Evolutionary conservation across 495 filamentous ascomycete genomes (phyloP).

Genomic region (Tuber calosporum): DNA sequence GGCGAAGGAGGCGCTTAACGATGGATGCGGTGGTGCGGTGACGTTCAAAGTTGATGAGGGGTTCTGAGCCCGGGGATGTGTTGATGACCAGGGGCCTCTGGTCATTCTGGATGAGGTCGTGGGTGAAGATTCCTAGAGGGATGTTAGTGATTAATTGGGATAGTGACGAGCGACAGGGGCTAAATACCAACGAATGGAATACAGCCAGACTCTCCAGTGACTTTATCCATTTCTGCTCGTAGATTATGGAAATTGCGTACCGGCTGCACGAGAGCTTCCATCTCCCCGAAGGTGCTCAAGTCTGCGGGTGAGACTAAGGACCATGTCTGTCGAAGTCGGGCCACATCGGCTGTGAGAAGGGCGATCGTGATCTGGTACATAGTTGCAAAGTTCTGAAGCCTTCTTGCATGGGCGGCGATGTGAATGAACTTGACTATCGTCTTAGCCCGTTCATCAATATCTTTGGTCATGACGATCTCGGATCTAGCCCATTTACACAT

Average conservation of each 20-base stretch:
- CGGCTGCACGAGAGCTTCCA: conserved; percentile 80
- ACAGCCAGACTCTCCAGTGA: conserved; percentile 68
- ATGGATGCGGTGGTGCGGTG: conserved; percentile 84
- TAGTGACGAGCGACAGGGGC: conserved; percentile 1
- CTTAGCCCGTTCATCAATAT: conserved; percentile 71
- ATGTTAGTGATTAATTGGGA: background rate
- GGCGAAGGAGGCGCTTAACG: conserved; percentile 80
- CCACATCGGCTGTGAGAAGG: conserved; percentile 71
- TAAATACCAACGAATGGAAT: conserved; percentile 87
- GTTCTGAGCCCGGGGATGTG: conserved; percentile 59
- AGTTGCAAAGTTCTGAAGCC: conserved; percentile 88
- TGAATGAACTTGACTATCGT: conserved; percentile 89
- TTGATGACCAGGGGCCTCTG: conserved; percentile 69
- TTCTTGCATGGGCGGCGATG: conserved; percentile 76
- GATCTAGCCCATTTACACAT: conserved; percentile 97
- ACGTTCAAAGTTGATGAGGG: conserved; percentile 90
- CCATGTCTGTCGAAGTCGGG: conserved; percentile 76
- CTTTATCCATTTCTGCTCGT: conserved; percentile 82
- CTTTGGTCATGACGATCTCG: conserved; percentile 76
- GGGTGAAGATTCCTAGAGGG: conserved; percentile 66
- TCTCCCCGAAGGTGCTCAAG: conserved; percentile 62
- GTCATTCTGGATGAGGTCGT: conserved; percentile 93
- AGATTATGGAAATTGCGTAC: conserved; percentile 81
- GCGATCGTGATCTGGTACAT: conserved; percentile 93
- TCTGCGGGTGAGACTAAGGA: conserved; percentile 63